A percentile compares a stretch with the other conserved stretches of the same genome.
Conservation (phyloP, 2,329 filamentous ascomycete genomes). For the Curvularia hawaiiensis region DNA sequence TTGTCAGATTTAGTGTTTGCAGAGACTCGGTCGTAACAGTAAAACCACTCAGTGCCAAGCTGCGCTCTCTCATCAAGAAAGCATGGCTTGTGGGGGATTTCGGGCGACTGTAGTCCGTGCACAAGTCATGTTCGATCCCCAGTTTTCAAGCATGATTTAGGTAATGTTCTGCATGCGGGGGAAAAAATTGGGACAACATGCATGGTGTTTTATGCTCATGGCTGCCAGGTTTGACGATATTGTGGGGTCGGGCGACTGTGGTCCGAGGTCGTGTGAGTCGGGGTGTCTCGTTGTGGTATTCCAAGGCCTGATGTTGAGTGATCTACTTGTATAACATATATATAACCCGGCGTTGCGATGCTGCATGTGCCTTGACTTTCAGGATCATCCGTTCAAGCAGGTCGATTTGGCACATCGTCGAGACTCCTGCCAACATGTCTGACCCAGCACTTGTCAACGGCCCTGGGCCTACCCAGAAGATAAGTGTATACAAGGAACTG, state of each 20-base stretch:
- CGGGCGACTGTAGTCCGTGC: constrained; percentile 29
- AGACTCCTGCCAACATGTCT: not conserved
- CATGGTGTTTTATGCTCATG: constrained; percentile 4
- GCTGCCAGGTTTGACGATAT: constrained; percentile 8
- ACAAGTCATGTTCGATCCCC: constrained; percentile 15
- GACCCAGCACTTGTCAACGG: constrained; percentile 2
- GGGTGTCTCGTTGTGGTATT: constrained; percentile 7
- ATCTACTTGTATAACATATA: constrained; percentile 15
- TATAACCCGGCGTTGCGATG: not conserved
- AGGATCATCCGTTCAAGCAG: not conserved
- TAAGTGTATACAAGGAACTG: constrained; percentile 27
- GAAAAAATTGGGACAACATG: constrained; percentile 8
- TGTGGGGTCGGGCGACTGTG: constrained; percentile 24
- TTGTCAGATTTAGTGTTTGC: not conserved
- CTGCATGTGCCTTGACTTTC: not conserved
- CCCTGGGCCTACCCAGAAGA: constrained; percentile 14
- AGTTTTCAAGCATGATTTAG: constrained; percentile 9
- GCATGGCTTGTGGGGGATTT: constrained; percentile 16
- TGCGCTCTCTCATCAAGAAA: not conserved
- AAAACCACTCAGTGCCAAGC: not conserved
- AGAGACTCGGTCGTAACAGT: not conserved
- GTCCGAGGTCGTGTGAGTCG: constrained; percentile 21
- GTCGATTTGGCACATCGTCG: not conserved
- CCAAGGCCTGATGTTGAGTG: not conserved
- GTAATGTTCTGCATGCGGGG: constrained; percentile 18